Evolutionary conservation across 148 eudicot species (phyloP).

Genomic region (Selenicereus undatus): DNA sequence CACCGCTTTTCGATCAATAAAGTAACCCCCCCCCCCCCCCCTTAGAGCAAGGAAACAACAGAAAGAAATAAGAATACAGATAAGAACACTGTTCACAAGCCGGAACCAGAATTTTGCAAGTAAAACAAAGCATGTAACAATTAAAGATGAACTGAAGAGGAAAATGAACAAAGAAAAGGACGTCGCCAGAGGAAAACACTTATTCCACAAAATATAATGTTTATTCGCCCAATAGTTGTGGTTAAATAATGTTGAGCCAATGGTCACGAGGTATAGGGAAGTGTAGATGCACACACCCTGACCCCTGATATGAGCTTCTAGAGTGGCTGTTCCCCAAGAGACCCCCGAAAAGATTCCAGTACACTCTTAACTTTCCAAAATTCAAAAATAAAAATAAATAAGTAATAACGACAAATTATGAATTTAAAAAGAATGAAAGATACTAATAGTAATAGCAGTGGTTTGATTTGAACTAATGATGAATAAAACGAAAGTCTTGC

Average conservation of each 20-base stretch:
- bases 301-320: not conserved
- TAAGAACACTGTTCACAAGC: not conserved
- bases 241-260: not conserved
- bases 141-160: not conserved
- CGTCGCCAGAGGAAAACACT: not conserved
- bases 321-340: not conserved
- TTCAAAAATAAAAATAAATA: not conserved
- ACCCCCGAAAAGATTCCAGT: not conserved
- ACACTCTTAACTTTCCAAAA: not conserved
- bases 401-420: not conserved
- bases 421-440: not conserved
- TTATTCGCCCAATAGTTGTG: not conserved
- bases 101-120: not conserved
- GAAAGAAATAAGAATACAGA: not conserved
- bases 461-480: not conserved
- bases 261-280: not conserved
- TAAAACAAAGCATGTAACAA: conserved; percentile 12
- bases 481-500: conserved; percentile 28
- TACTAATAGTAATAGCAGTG: not conserved
- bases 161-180: not conserved
- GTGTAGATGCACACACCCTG: not conserved
- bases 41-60: not conserved
- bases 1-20: not conserved
- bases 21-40: not conserved
- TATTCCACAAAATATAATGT: not conserved